A percentile compares a stretch with the other conserved stretches of the same genome.
These are phyloP conservation scores for Plantago coronopus DNA, from an alignment of 305 asterid genomes.

Conservation along the genomic window DNA sequence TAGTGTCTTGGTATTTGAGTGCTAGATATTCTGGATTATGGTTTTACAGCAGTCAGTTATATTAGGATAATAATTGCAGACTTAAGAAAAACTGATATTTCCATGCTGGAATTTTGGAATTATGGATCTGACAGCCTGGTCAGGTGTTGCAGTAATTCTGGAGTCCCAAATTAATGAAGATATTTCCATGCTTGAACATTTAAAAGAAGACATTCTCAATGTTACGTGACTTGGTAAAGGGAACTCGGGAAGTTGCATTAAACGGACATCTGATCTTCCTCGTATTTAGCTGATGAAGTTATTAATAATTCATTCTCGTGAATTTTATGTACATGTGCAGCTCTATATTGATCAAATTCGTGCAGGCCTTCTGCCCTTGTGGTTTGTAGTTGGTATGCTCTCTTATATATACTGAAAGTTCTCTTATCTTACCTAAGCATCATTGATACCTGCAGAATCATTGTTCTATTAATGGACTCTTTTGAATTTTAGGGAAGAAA, in stretches of 20 bases:
- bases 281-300: constrained; percentile 18
- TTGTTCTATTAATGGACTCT: constrained; percentile 17
- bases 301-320: constrained; percentile 11
- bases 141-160: too few relatives aligned
- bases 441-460: constrained; percentile 17
- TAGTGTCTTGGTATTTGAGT: too few relatives aligned
- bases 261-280: constrained; percentile 5
- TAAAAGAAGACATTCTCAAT: background rate
- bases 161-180: too few relatives aligned
- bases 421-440: constrained; percentile 16
- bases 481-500: constrained; percentile 50
- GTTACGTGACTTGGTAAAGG: too few relatives aligned
- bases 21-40: too few relatives aligned
- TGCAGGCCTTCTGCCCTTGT: constrained; percentile 60
- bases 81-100: too few relatives aligned
- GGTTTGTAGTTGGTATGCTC: constrained; percentile 68
- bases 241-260: background rate
- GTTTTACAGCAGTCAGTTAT: too few relatives aligned
- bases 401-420: constrained; percentile 19
- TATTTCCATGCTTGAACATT: background rate
- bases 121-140: too few relatives aligned
- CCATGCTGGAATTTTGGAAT: too few relatives aligned
- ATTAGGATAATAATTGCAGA: too few relatives aligned
- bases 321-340: constrained; percentile 18
- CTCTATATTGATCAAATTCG: constrained; percentile 54